Conservation (phyloP, 306 rosid genomes). For the Cicer chorassanicum region DNA sequence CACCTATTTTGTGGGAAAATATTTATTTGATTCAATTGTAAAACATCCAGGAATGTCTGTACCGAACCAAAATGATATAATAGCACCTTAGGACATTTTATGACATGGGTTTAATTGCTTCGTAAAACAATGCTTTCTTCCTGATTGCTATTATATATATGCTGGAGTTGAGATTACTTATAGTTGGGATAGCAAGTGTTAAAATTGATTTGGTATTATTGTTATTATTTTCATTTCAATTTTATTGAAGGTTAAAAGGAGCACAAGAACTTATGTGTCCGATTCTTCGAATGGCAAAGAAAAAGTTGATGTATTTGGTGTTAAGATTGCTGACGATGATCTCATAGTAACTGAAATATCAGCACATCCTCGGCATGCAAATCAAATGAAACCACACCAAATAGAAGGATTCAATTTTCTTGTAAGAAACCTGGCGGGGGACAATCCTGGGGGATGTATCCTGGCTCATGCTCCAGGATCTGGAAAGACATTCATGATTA, state of each 20-base stretch:
- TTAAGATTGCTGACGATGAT: constrained; percentile 61
- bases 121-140: background rate
- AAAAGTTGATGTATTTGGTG: constrained; percentile 54
- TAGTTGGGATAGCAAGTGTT: constrained; percentile 15
- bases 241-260: constrained; percentile 67
- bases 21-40: background rate
- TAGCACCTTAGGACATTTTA: constrained; percentile 17
- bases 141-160: constrained; percentile 16
- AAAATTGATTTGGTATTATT: background rate
- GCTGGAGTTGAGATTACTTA: constrained; percentile 24
- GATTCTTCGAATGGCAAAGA: constrained; percentile 66
- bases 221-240: constrained; percentile 18
- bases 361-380: constrained; percentile 85
- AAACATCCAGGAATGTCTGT: background rate
- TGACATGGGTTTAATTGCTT: constrained; percentile 7
- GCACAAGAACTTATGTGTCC: constrained; percentile 68
- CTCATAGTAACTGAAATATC: constrained; percentile 56
- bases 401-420: constrained; percentile 93
- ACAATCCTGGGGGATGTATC: constrained; percentile 91
- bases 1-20: background rate
- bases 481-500: constrained; percentile 95
- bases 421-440: constrained; percentile 74
- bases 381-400: constrained; percentile 94
- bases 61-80: constrained; percentile 35
- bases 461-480: constrained; percentile 98